phyloP scores from a whole-genome alignment of 2,329 filamentous ascomycete genomes.

The Arthrobotrys conoides region DNA sequence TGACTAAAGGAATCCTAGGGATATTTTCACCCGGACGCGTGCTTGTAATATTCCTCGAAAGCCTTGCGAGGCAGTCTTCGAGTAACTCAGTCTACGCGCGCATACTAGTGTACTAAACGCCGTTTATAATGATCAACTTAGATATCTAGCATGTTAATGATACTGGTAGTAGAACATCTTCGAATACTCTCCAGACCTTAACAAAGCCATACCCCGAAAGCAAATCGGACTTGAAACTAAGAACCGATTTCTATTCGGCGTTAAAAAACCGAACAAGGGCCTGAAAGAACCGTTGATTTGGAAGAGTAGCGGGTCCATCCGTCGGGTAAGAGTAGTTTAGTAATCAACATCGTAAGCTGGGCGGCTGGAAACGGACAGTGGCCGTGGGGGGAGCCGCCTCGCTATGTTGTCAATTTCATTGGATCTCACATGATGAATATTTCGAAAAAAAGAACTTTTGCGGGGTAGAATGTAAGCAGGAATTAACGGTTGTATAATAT shows the following conservation, averaged over 20 bases:
- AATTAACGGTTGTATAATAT: neutral
- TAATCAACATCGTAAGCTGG: constrained; percentile 22
- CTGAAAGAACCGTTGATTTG: neutral
- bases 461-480: constrained; percentile 3
- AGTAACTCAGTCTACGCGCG: too few species aligned
- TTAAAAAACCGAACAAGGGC: neutral
- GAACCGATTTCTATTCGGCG: neutral
- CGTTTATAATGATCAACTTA: too few species aligned
- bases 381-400: neutral
- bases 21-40: too few species aligned
- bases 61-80: too few species aligned
- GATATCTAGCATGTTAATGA: too few species aligned
- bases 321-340: constrained; percentile 6
- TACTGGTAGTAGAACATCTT: too few species aligned
- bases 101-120: too few species aligned
- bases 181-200: too few species aligned
- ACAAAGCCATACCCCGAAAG: neutral
- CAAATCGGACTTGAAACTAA: neutral
- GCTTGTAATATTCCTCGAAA: too few species aligned
- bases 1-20: too few species aligned
- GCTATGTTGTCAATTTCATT: constrained; percentile 1
- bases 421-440: neutral
- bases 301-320: neutral
- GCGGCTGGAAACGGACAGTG: neutral
- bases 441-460: constrained; percentile 5